A percentile compares a stretch with the other conserved stretches of the same genome.
Evolutionary conservation across 1,284 basidiomycete species (phyloP).

Genomic region (Spongispora temasekensis): DNA sequence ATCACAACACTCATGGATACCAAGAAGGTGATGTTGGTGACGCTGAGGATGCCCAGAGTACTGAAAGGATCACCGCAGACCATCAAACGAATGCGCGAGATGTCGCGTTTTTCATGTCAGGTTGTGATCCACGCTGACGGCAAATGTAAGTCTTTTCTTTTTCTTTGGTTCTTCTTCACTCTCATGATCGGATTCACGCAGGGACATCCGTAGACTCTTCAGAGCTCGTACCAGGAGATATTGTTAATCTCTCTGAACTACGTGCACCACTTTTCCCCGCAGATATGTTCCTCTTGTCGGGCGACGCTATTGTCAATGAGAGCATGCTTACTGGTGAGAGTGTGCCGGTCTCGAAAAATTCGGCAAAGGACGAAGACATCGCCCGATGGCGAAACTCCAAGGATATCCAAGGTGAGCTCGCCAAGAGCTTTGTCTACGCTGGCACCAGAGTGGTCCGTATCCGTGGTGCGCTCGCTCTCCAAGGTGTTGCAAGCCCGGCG

Average conservation of each 20-base stretch:
- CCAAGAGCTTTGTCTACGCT: slow-evolving; percentile 88
- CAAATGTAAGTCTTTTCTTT: slow-evolving; percentile 56
- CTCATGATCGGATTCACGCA: slow-evolving; percentile 32
- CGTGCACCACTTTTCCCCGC: slow-evolving; percentile 82
- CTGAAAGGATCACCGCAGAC: slow-evolving; percentile 58
- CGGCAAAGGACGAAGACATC: slow-evolving; percentile 74
- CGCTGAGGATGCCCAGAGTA: background rate
- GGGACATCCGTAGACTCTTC: slow-evolving; percentile 78
- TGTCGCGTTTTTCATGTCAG: slow-evolving; percentile 90
- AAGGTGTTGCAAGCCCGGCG: slow-evolving; percentile 65
- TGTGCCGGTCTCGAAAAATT: slow-evolving; percentile 88
- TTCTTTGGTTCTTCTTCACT: background rate
- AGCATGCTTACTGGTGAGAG: slow-evolving; percentile 98
- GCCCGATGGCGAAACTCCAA: slow-evolving; percentile 68
- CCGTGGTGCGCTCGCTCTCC: slow-evolving; percentile 62
- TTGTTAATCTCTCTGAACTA: slow-evolving; percentile 85
- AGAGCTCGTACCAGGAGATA: slow-evolving; percentile 89
- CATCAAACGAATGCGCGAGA: slow-evolving; percentile 92
- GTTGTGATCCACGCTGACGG: slow-evolving; percentile 77
- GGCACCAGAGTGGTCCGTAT: slow-evolving; percentile 94
- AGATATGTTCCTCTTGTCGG: slow-evolving; percentile 90
- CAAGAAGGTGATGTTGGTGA: slow-evolving; percentile 60
- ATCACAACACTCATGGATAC: slow-evolving; percentile 91
- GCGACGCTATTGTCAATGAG: slow-evolving; percentile 98
- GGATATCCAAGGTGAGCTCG: slow-evolving; percentile 68